Evolutionary conservation across 352 stramenopile genomes (phyloP), one percentile per base, ranked within the genome.

Genomic region (Pythium apleroticum): DNA sequence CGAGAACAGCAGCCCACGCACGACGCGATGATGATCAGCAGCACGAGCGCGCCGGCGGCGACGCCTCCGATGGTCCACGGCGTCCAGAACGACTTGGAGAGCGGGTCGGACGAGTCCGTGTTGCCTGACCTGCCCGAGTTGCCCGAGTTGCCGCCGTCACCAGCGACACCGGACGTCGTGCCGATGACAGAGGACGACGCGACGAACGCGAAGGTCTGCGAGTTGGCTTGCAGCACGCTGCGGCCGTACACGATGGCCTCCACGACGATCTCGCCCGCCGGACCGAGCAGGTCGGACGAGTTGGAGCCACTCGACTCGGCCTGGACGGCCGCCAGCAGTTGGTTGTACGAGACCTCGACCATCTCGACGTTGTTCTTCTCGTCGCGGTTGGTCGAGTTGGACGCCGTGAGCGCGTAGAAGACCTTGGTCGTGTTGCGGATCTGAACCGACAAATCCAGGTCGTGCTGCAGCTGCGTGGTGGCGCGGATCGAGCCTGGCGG

Each of bases 281-380:
- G 50, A 17, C 76, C 74, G 14, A 84, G 25, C 54, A 49, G 64
- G 52, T 24, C 20, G 15, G 28, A 46, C 39, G 59, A 69, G 14
- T 73, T 74, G 24, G 48, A 48, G 19, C 41, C 41, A n/a, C 20
- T 49, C 19, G 41, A 49, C 46, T 55, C 59, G 19, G n/a, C 56
- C 11, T 60, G 54, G 24, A 77, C 71, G 39, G 81, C 77, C 49
- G 74, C 65, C 8, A 89, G 45, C 22, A 94, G 71, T 27, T 90
- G 72, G 49, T 71, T 57, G 59, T 94, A 93, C 30, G 78, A 81
- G 11, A 93, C 84, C 27, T 84, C 73, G 20, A 94, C 86, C 81
- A 94, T 89, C 61, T 94, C 86, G 22, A 94, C 80, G 62, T 94
- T 94, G 74, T 94, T 94, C n/a, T 80, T 77, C 25, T 75, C 71